Base-by-base conservation (phyloP, 441 rosid species). In the Gossypium gossypioides region DNA sequence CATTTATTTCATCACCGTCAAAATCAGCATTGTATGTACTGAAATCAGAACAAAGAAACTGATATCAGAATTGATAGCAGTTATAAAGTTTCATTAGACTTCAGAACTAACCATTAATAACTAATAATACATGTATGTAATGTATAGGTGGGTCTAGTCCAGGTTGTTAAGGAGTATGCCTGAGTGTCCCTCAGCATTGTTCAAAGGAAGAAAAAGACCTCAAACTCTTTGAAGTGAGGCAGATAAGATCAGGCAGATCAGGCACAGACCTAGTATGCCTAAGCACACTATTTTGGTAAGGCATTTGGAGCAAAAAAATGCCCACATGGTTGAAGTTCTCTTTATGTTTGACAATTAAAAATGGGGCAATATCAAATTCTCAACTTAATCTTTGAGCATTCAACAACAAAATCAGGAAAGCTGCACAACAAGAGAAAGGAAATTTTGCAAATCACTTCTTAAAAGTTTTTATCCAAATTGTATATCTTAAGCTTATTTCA, bases 1-100 rank as follows among this genome's bases (percentile, higher is more conserved):
- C 98, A 85, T 96, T 96, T 96, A 96, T 96, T 86, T 96, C 99
- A 86, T 96, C 99, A 72, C 99, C 99, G 75, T 96, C 99, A 88
- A 96, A 96, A 82, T 96, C 99, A 75, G 99, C 99, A 83, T 96
- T 96, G 84, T 96, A 96, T 27, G 99, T 96, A 78, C 99, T 96
- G 91, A 61, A 57, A 73, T n/a, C 32, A 52, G 34, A 42, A 50
- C 5, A 46, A 46, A 46, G 21, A 19, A 61, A 19, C 46, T 6
- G 51, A 9, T 46, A 65, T 54, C 24, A 29, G 29, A 61, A 50
- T 12, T 2, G n/a, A 40, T 42, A 56, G 7, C 25, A 10, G 22
- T 21, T 19, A 44, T 13, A 73, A 62, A 12, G 25, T 58, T n/a
- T 8, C 21, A 66, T 66, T 24, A 24, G 21, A 21, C 54, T 44